Evolutionary conservation across 163 green algal species (phyloP), one percentile per base, ranked within the genome.

Genomic region (Prototheca wickerhamii): DNA sequence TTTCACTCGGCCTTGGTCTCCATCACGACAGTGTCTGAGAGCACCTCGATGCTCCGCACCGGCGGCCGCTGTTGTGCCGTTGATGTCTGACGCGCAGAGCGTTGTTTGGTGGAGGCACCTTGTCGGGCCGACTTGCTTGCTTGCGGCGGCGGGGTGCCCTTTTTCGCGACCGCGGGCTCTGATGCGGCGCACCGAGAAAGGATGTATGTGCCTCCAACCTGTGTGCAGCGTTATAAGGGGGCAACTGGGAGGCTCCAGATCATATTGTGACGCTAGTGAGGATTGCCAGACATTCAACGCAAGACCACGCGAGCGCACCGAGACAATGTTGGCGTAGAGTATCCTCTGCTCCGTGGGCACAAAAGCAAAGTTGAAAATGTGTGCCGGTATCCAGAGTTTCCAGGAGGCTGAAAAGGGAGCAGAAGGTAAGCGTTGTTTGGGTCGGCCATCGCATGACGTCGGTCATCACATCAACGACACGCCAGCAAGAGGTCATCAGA

Each of bases 281-380:
- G 23, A 10, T 12, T 21, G 15, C 21, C 49, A 55, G 15, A 26
- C 12, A 33, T 25, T 40, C 7, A 37, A 40, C 53, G 26, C 12
- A 37, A 18, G 29, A 7, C 7, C 56, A 25, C n/a, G n/a, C n/a
- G n/a, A n/a, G 50, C 43, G 44, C 26, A 92, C 87, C 3, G 82
- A 90, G 4, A 92, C 79, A 21, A 76, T 76, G 31, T 87, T 87
- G 28, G 87, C 83, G 58, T 81, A 91, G 1, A 85, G 85, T 30
- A 93, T 87, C 34, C 85, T 74, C 26, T 90, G 76, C 72, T 90
- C 73, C 56, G 74, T 72, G 7, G 84, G 85, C 32, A 94, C 80
- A 7, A 91, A 68, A 2, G 75, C 68, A 67, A 91, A 91, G 72
- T 91, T 94, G 63, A 90, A 61, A 28, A 91, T 62, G 63, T 86